Evolutionary conservation across 306 rosid species (phyloP), one percentile per base, ranked within the genome.

Genomic region (Prunus armeniaca): DNA sequence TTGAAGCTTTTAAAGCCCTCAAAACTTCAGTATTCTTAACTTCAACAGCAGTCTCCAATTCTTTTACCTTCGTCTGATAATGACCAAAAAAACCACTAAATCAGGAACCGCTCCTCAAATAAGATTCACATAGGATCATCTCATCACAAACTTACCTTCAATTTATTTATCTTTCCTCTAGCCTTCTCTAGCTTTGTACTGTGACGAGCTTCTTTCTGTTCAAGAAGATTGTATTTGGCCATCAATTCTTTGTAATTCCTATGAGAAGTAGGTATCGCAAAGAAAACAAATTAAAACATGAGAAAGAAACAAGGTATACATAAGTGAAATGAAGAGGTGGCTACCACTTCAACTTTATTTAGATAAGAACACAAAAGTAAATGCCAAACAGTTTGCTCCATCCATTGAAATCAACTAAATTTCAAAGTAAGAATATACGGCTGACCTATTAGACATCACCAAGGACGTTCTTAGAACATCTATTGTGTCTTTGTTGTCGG

Each of bases 221-320:
- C 43, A 22, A 89, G 86, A 75, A 79, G 63, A 82, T 87, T 89
- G 84, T 94, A 91, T 85, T 95, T 95, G 30, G 87, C 65, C 93
- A 92, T 90, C 79, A 89, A 84, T 76, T 90, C 97, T 83, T 90
- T 90, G 84, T 89, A 92, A 82, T 86, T 88, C 97, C 98, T 95
- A 47, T 25, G 27, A 79, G 58, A 87, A 75, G 68, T 54, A 86
- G 58, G 77, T 14, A 45, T 74, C 83, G 50, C 67, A 65, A 30
- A 64, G 49, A 76, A 24, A 70, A 68, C 64, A 65, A 45, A 45
- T 58, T 56, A 60, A 70, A 60, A 61, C 77, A 65, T 69, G 68
- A 66, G 64, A 52, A 22, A 30, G 74, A 56, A 60, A 52, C 32
- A 41, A 64, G 13, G 27, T 57, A 79, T 60, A 55, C 57, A 75